These are phyloP conservation scores for Aureobasidium musti DNA, from an alignment of 2,329 filamentous ascomycete species.

Conservation along the genomic window DNA sequence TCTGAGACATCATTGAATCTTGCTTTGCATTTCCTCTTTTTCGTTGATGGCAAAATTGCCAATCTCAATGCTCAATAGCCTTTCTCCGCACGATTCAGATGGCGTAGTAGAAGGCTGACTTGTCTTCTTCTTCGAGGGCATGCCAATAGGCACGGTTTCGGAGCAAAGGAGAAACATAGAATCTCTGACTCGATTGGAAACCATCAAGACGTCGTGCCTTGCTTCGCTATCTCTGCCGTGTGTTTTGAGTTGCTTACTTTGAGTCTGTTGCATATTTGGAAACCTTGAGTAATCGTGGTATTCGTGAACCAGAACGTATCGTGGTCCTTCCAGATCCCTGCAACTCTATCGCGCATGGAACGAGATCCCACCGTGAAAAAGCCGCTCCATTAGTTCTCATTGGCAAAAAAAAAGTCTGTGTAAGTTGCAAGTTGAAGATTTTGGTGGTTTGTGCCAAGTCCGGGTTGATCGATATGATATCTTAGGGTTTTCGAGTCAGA, in stretches of 20 bases:
- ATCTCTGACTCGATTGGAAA: neutral
- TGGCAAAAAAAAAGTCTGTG: neutral
- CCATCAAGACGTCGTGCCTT: neutral
- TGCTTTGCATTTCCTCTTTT: neutral
- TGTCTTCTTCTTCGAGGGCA: neutral
- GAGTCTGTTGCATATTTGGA: neutral
- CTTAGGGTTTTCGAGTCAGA: neutral
- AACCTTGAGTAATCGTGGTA: neutral
- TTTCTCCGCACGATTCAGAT: neutral
- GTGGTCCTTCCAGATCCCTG: neutral
- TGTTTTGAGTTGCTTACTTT: no score
- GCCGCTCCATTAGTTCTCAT: neutral
- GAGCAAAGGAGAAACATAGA: neutral
- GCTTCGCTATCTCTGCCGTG: neutral
- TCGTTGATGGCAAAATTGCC: neutral
- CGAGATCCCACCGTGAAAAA: neutral
- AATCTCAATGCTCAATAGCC: constrained; percentile 2
- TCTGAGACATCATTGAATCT: neutral
- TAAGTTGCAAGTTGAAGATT: neutral
- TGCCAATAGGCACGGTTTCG: neutral
- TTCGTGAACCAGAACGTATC: neutral
- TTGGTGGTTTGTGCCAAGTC: neutral
- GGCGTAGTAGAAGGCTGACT: neutral
- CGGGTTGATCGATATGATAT: neutral
- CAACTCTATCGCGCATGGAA: neutral